Conservation (phyloP, 495 filamentous ascomycete genomes). For the Sabuloglossum arenarium region DNA sequence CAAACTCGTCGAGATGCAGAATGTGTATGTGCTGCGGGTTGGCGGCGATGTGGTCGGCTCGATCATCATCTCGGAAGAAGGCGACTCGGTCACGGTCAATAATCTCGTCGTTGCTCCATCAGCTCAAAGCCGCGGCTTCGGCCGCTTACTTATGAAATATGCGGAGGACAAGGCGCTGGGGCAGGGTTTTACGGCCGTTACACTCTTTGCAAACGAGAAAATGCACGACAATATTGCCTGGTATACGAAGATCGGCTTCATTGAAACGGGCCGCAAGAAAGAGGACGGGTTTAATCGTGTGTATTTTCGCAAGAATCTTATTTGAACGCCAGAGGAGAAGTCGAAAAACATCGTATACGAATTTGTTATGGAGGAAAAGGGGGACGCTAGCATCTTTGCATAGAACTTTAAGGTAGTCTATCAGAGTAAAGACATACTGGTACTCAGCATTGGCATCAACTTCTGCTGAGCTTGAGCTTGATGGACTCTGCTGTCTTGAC, state of each 20-base stretch:
- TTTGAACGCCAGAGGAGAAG: too few species aligned
- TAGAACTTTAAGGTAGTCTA: too few species aligned
- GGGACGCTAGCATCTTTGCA: too few species aligned
- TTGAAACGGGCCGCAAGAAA: constrained; percentile 12
- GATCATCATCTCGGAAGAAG: too few species aligned
- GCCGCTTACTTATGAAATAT: constrained; percentile 12
- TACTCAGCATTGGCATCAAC: too few species aligned
- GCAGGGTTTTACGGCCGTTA: background rate
- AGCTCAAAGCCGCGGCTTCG: constrained; percentile 17
- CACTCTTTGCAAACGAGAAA: constrained; percentile 19
- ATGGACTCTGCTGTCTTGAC: too few species aligned
- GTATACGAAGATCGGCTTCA: constrained; percentile 19
- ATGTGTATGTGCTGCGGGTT: constrained; percentile 1
- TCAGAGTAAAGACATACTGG: too few species aligned
- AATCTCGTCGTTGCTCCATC: constrained; percentile 17
- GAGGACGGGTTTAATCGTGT: constrained; percentile 19
- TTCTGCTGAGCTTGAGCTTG: too few species aligned
- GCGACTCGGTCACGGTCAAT: constrained; percentile 10
- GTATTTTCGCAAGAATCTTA: constrained; percentile 10
- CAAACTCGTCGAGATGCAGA: constrained; percentile 7
- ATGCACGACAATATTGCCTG: constrained; percentile 20
- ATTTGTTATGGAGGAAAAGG: too few species aligned
- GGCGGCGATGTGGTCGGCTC: too few species aligned
- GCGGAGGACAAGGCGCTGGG: constrained; percentile 3
- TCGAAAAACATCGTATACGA: too few species aligned